Evolutionary conservation across 768 basidiomycete species (phyloP).

Genomic region (Dictyophora rubrovolvata): DNA sequence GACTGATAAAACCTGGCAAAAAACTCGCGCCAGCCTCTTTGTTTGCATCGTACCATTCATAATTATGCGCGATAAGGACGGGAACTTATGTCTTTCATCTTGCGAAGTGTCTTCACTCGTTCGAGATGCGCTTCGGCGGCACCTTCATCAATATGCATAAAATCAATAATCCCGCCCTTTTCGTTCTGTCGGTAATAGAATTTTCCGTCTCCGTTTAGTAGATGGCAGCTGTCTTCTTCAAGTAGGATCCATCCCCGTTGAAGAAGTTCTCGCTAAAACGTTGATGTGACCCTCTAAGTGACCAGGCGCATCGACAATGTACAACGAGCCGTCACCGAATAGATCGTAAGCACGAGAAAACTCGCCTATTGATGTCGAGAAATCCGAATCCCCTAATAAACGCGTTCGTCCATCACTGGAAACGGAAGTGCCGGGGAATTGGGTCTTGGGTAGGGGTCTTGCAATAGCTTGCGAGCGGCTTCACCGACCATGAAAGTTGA

Average conservation of each 20-base stretch:
- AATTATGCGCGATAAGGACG: constrained; percentile 45
- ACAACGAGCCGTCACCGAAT: constrained; percentile 48
- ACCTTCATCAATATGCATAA: constrained; percentile 36
- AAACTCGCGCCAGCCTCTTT: constrained; percentile 33
- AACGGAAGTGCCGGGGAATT: constrained; percentile 1
- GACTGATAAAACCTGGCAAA: constrained; percentile 15
- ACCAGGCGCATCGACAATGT: constrained; percentile 47
- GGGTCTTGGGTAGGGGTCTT: constrained; percentile 1
- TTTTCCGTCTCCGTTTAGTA: constrained; percentile 34
- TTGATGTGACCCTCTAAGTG: constrained; percentile 48
- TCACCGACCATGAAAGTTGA: constrained; percentile 11
- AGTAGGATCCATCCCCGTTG: constrained; percentile 43
- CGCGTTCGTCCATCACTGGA: constrained; percentile 25
- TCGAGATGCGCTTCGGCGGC: constrained; percentile 32
- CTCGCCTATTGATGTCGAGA: constrained; percentile 33
- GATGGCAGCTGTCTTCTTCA: constrained; percentile 46
- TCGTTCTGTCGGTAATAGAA: constrained; percentile 18
- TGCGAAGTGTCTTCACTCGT: constrained; percentile 29
- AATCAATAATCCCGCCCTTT: constrained; percentile 21
- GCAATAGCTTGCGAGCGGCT: not conserved
- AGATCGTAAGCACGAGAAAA: constrained; percentile 42
- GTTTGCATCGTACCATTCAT: constrained; percentile 39
- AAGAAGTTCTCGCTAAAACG: constrained; percentile 42
- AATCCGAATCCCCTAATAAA: constrained; percentile 27
- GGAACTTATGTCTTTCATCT: constrained; percentile 30